These are phyloP conservation scores for Inosperma sp. DNA, from an alignment of 768 basidiomycete genomes.

Conservation along the genomic window DNA sequence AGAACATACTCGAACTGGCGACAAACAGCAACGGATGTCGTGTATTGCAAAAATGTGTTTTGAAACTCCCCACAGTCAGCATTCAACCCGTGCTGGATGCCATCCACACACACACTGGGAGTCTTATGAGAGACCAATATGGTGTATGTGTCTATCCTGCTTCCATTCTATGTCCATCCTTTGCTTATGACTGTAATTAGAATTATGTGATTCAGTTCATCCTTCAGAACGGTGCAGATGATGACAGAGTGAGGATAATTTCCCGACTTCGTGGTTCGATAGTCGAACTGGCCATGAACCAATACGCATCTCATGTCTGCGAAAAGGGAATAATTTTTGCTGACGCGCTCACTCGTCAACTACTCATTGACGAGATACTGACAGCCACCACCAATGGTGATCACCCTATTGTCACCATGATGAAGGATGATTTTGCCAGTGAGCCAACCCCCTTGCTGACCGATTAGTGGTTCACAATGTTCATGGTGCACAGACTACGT, in stretches of 20 bases:
- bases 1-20: slow-evolving; percentile 74
- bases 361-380: slow-evolving; percentile 81
- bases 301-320: slow-evolving; percentile 94
- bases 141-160: slow-evolving; percentile 51
- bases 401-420: slow-evolving; percentile 64
- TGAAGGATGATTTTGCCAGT: slow-evolving; percentile 91
- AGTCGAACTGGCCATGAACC: slow-evolving; percentile 75
- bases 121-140: slow-evolving; percentile 87
- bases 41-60: slow-evolving; percentile 89
- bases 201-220: slow-evolving; percentile 96
- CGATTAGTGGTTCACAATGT: not conserved
- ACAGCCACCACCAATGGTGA: slow-evolving; percentile 57
- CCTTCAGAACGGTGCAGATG: slow-evolving; percentile 69
- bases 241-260: slow-evolving; percentile 66
- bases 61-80: slow-evolving; percentile 68
- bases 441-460: slow-evolving; percentile 28
- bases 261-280: slow-evolving; percentile 71
- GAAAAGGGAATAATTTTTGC: slow-evolving; percentile 81
- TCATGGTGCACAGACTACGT: slow-evolving; percentile 62
- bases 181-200: slow-evolving; percentile 33
- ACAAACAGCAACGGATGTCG: slow-evolving; percentile 93
- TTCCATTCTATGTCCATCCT: not conserved
- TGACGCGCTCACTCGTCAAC: slow-evolving; percentile 56
- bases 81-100: slow-evolving; percentile 77
- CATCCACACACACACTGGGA: slow-evolving; percentile 62